Evolutionary conservation across 2,329 filamentous ascomycete species (phyloP).

Genomic region (Cylindrodendrum hubeiense): DNA sequence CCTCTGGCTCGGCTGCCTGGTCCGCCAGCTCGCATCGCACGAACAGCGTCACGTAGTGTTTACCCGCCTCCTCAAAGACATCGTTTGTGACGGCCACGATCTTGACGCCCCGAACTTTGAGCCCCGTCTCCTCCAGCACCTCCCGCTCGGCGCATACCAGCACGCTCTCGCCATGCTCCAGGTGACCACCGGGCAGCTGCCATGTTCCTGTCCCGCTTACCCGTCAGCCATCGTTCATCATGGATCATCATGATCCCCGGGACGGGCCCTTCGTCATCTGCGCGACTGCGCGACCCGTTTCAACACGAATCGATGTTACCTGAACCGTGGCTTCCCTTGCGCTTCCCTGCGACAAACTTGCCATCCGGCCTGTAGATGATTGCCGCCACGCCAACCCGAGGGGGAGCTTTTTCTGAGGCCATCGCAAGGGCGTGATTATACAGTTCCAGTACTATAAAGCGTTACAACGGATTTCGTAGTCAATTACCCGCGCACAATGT

Average conservation of each 20-base stretch:
- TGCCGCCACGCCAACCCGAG: conserved; percentile 63
- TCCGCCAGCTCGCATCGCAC: conserved; percentile 66
- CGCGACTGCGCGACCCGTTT: neutral
- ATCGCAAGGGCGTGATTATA: conserved; percentile 13
- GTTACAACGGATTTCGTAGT: too few relatives aligned
- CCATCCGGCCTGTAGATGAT: conserved; percentile 58
- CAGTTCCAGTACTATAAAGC: too few relatives aligned
- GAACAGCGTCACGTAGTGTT: conserved; percentile 83
- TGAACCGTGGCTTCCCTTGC: conserved; percentile 62
- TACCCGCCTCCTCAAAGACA: conserved; percentile 68
- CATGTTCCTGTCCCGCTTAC: conserved; percentile 61
- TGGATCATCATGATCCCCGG: neutral
- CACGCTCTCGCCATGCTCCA: conserved; percentile 76
- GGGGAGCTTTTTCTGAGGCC: conserved; percentile 35
- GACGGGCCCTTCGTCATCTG: too few relatives aligned
- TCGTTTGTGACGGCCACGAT: conserved; percentile 76
- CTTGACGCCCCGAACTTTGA: conserved; percentile 64
- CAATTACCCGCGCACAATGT: neutral
- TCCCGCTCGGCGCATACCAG: conserved; percentile 75
- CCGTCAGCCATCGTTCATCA: too few relatives aligned
- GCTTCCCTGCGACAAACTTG: conserved; percentile 61
- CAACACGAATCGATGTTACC: conserved; percentile 51
- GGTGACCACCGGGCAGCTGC: conserved; percentile 80
- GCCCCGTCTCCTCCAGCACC: conserved; percentile 76
- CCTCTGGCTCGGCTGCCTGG: conserved; percentile 63